Conservation (phyloP, 176 grass and related monocot genomes). For the Oryza officinalis region DNA sequence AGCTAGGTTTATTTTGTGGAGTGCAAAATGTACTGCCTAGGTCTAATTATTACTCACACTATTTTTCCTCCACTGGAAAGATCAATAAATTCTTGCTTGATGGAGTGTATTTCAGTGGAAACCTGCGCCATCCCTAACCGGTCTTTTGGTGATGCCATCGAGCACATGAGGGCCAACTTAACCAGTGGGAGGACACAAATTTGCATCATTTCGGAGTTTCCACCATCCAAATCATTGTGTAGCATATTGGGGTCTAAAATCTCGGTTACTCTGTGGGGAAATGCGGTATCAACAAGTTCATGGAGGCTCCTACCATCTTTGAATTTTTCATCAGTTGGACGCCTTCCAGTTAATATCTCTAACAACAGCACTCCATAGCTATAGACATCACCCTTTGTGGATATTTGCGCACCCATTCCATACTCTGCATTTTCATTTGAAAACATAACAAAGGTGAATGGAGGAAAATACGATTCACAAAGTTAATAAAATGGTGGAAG, state of each 20-base stretch:
- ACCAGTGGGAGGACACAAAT: constrained; percentile 35
- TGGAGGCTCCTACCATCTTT: constrained; percentile 39
- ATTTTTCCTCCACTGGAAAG: background rate
- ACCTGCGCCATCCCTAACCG: constrained; percentile 39
- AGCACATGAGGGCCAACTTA: constrained; percentile 41
- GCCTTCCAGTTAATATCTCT: constrained; percentile 52
- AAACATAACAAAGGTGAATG: background rate
- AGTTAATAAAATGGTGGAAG: background rate
- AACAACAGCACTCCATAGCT: constrained; percentile 50
- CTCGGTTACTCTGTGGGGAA: background rate
- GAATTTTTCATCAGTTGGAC: constrained; percentile 41
- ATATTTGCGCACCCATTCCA: constrained; percentile 35
- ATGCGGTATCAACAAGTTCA: constrained; percentile 8
- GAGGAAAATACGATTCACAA: too few relatives aligned
- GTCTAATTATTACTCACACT: background rate
- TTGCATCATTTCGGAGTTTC: background rate
- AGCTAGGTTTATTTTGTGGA: background rate
- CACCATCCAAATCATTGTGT: background rate
- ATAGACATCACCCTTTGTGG: constrained; percentile 43
- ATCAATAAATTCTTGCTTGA: background rate
- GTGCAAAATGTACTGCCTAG: background rate
- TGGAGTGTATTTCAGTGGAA: constrained; percentile 10
- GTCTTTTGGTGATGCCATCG: constrained; percentile 28
- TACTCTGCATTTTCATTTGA: constrained; percentile 38
- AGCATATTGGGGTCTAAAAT: constrained; percentile 12